Base-by-base conservation (phyloP, 2,329 filamentous ascomycete genomes). In the Monosporascus sp. region DNA sequence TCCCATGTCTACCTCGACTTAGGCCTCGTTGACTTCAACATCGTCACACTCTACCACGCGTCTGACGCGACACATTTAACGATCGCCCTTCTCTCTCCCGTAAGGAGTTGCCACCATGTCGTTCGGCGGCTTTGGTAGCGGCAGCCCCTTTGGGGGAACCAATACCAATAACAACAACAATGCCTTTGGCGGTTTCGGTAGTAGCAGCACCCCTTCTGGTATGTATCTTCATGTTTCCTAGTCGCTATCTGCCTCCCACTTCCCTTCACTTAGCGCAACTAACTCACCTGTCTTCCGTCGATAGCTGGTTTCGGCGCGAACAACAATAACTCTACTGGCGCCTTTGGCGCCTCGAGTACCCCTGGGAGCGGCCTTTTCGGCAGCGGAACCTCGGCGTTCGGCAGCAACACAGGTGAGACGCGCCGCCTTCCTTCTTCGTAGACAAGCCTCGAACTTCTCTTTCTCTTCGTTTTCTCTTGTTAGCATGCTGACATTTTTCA, bases 131-230 rank as follows among this genome's bases (percentile, higher is more conserved):
- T 76, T 77, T 66, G 73, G 75, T 63, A 79, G 82, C 50, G 54
- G 60, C 48, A 54, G 58, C 59, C 61, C 58, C 75, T 86, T 87
- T 71, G 82, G 82, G 72, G 77, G 79, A 14, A 8, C 9, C 65
- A 79, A 77, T 58, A 83, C 79, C 66, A 76, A 74, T 52, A 72
- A 71, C 49, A 64, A 74, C 71, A 76, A 66, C 60, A 70, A 64
- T 62, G 75, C 73, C 22, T 88, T 88, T 69, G 81, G 81, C 61
- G 83, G 82, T 45, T 86, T 83, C 55, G 80, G 79, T 40, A 50
- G 71, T 52, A 74, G 68, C 55, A 73, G 66, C 56, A 75, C 63
- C 56, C 73, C 67, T 58, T 66, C 77, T 71, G 81, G 83, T 86
- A 83, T 68, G 80, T 77, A 62, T 56, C 57, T 27, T 53, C 47